Conservation (phyloP, 2,329 filamentous ascomycete genomes). For the Calonectria multiphialidica region DNA sequence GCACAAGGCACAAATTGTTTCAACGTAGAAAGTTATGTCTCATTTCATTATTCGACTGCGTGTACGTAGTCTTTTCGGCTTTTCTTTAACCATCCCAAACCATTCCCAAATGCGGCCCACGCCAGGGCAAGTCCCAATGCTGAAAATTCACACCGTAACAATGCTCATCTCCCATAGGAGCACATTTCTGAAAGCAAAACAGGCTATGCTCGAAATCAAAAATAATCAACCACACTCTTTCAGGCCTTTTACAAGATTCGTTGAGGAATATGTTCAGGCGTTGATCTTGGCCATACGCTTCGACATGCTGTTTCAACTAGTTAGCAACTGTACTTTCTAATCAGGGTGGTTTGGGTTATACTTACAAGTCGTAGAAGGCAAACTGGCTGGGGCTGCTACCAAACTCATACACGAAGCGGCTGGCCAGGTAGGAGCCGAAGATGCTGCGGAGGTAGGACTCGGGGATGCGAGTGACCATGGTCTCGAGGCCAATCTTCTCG, state of each 20-base stretch:
- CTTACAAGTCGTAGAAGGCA: slow-evolving; percentile 98
- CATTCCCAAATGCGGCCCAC: slow-evolving; percentile 38
- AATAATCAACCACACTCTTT: slow-evolving; percentile 29
- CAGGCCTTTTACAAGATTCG: slow-evolving; percentile 30
- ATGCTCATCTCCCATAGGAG: slow-evolving; percentile 39
- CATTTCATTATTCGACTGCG: slow-evolving; percentile 42
- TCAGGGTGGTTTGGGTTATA: slow-evolving; percentile 43
- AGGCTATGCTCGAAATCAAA: slow-evolving; percentile 41
- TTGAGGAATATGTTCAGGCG: slow-evolving; percentile 29
- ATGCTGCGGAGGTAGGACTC: slow-evolving; percentile 94
- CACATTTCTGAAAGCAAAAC: slow-evolving; percentile 33
- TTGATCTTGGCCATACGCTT: slow-evolving; percentile 68
- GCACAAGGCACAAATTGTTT: background rate
- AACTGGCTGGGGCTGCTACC: slow-evolving; percentile 95
- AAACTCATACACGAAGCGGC: slow-evolving; percentile 95
- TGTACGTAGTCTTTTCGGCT: slow-evolving; percentile 41
- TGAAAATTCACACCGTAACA: slow-evolving; percentile 42
- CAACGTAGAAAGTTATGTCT: slow-evolving; percentile 35
- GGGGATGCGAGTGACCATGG: slow-evolving; percentile 87
- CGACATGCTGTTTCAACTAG: slow-evolving; percentile 66
- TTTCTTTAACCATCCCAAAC: slow-evolving; percentile 45
- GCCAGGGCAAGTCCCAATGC: slow-evolving; percentile 41
- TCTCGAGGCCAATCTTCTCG: slow-evolving; percentile 91
- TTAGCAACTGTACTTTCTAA: slow-evolving; percentile 45
- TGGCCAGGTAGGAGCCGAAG: slow-evolving; percentile 95